Conservation (phyloP, 441 rosid species). For the Dalechampia spathulata region DNA sequence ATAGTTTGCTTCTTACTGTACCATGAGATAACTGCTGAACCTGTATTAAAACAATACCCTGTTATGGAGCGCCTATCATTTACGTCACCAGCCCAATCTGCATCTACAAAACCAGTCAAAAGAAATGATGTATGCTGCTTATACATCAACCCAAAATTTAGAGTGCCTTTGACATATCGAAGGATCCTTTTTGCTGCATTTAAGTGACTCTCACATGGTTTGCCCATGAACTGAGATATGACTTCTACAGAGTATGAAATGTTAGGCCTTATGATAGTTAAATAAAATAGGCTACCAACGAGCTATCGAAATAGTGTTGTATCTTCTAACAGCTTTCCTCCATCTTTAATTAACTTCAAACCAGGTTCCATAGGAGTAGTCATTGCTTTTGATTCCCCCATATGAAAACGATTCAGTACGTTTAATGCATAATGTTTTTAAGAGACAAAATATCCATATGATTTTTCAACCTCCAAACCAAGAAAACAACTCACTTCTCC, state of each 20-base stretch:
- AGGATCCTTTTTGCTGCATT: not conserved
- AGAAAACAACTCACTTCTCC: not conserved
- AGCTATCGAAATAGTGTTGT: not conserved
- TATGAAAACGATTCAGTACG: not conserved
- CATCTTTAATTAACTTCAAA: not conserved
- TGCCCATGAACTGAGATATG: not conserved
- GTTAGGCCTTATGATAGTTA: not conserved
- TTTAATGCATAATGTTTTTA: not conserved
- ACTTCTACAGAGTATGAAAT: not conserved
- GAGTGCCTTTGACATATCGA: not conserved
- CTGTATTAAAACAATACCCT: not conserved
- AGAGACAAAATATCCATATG: not conserved
- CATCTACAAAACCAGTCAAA: constrained; percentile 1
- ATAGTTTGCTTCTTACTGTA: constrained; percentile 5
- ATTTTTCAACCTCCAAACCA: not conserved
- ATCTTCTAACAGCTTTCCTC: not conserved
- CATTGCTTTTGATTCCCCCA: not conserved
- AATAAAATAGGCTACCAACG: not conserved
- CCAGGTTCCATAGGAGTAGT: not conserved
- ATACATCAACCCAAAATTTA: not conserved
- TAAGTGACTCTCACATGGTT: not conserved
- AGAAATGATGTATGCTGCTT: not conserved
- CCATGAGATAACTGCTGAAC: not conserved
- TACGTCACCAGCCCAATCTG: constrained; percentile 3
- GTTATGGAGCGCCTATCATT: not conserved